phyloP scores from a whole-genome alignment of 768 basidiomycete species.

The Naganishia antarctica region DNA sequence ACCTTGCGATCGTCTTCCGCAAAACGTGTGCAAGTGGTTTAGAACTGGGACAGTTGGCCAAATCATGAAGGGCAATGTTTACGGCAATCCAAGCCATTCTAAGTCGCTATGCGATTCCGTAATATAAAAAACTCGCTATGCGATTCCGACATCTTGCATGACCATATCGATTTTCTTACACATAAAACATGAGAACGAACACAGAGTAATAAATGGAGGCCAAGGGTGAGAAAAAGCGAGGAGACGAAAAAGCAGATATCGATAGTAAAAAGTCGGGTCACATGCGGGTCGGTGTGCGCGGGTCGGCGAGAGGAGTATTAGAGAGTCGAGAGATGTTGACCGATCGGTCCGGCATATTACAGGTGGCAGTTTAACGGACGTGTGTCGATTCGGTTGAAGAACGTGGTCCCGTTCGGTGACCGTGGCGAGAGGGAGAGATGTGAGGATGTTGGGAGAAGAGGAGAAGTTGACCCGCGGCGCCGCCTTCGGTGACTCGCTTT shows the following conservation, averaged over 20 bases:
- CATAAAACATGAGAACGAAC: constrained; percentile 2
- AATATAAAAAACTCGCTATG: no score
- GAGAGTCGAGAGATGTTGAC: not conserved
- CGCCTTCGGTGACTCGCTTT: constrained; percentile 22
- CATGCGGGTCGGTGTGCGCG: constrained; percentile 15
- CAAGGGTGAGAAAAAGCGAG: not conserved
- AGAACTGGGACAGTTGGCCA: no score
- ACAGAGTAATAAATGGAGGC: not conserved
- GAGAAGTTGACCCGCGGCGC: constrained; percentile 10
- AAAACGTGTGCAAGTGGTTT: no score
- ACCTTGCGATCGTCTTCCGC: no score
- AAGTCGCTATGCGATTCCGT: no score
- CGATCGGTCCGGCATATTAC: constrained; percentile 2
- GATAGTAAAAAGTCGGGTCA: not conserved
- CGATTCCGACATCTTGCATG: constrained; percentile 47
- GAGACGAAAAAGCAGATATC: constrained; percentile 5
- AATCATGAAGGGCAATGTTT: no score
- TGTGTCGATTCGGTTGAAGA: not conserved
- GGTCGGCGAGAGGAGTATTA: constrained; percentile 18
- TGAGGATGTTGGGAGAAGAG: not conserved
- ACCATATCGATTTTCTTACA: not conserved
- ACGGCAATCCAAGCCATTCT: no score
- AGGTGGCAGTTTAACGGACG: not conserved
- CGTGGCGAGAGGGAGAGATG: not conserved
- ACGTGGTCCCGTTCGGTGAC: not conserved